phyloP scores from a whole-genome alignment of 2,329 filamentous ascomycete genomes.

The Tolypocladium inflatum region DNA sequence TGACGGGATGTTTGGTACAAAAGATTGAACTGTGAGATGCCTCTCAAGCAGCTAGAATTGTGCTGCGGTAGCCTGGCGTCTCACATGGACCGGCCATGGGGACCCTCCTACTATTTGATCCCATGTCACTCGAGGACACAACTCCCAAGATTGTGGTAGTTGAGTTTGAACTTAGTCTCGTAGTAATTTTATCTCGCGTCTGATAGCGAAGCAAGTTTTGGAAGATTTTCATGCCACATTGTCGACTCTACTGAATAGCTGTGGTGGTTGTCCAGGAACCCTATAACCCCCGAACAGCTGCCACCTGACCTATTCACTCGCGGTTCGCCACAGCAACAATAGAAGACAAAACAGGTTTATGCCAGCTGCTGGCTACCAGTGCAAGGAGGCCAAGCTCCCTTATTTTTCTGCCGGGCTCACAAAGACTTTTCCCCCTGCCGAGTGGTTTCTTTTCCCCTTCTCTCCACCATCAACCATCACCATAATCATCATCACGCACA shows the following conservation, averaged over 20 bases:
- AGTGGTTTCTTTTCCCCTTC: neutral
- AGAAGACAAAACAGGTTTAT: neutral
- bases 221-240: neutral
- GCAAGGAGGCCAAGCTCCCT: neutral
- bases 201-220: neutral
- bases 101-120: neutral
- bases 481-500: neutral
- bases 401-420: neutral
- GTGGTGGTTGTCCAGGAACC: neutral
- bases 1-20: neutral
- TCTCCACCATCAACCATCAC: neutral
- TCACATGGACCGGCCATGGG: neutral
- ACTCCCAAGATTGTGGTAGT: neutral
- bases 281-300: neutral
- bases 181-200: neutral
- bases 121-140: neutral
- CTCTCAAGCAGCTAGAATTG: neutral
- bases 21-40: neutral
- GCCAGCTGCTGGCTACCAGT: neutral
- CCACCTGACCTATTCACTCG: neutral
- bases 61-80: neutral
- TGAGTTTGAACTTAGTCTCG: neutral
- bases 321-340: neutral
- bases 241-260: neutral
- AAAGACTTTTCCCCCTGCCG: neutral